Conservation (phyloP, 768 basidiomycete genomes). For the Ramaria rubella region DNA sequence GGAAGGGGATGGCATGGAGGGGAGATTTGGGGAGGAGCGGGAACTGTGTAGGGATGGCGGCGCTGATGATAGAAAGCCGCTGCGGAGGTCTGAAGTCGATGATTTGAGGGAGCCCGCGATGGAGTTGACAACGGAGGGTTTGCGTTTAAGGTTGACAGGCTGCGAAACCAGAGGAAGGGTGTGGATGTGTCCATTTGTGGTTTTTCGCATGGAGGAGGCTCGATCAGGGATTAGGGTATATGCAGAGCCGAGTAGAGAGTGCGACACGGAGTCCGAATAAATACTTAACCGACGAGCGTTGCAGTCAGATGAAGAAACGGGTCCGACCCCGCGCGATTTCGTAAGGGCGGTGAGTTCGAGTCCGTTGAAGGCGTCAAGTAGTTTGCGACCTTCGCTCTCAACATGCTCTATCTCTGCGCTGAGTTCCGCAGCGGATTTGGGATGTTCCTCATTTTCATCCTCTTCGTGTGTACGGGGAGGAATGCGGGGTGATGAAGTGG, state of each 20-base stretch:
- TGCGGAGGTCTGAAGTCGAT: not conserved
- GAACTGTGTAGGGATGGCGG: conserved; percentile 1
- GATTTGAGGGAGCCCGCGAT: conserved; percentile 1
- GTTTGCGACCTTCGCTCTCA: conserved; percentile 61
- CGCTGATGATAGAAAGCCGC: not conserved
- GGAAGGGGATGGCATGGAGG: not conserved
- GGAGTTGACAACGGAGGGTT: conserved; percentile 4
- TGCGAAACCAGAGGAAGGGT: not conserved
- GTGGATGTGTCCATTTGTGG: not conserved
- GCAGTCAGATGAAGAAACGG: conserved; percentile 35
- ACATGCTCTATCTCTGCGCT: conserved; percentile 59
- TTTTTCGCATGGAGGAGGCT: not conserved
- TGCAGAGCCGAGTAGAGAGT: not conserved
- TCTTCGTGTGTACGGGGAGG: conserved; percentile 22
- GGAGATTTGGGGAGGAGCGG: conserved; percentile 5
- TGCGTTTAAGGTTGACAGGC: conserved; percentile 3
- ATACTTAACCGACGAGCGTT: not conserved
- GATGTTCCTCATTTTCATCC: conserved; percentile 26
- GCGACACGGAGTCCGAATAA: not conserved
- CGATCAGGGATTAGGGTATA: not conserved
- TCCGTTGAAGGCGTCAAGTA: conserved; percentile 77
- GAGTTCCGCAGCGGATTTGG: conserved; percentile 57
- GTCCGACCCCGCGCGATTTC: conserved; percentile 34
- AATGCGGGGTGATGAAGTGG: conserved; percentile 18
- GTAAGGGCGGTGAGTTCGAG: conserved; percentile 66